Conservation (phyloP, 208 protist species). For the Wallacemonas rigidus region DNA sequence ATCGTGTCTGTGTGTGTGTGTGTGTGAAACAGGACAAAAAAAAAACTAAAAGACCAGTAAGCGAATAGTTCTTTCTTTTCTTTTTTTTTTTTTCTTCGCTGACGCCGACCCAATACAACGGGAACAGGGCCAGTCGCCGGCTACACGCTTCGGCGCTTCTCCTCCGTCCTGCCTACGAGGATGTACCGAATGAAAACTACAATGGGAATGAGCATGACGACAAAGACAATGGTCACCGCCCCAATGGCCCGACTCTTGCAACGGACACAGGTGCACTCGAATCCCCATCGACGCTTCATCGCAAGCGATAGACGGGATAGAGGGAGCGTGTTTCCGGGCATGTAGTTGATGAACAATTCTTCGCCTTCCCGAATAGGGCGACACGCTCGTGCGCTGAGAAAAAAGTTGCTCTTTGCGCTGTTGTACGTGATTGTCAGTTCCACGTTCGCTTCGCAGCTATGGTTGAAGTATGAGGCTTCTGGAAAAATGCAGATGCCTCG, state of each 20-base stretch:
- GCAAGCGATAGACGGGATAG: conserved; percentile 71
- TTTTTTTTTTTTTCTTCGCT: conserved; percentile 9
- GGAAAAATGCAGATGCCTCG: conserved; percentile 82
- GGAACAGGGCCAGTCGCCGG: neutral
- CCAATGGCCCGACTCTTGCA: conserved; percentile 79
- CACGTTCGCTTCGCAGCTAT: conserved; percentile 85
- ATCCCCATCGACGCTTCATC: conserved; percentile 84
- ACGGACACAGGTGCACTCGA: conserved; percentile 80
- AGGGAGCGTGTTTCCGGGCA: conserved; percentile 81
- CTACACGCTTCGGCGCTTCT: conserved; percentile 70
- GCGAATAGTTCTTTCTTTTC: neutral
- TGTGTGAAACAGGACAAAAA: conserved; percentile 13
- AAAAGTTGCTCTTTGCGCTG: conserved; percentile 72
- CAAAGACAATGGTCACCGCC: conserved; percentile 67
- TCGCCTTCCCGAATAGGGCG: conserved; percentile 76
- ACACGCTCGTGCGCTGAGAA: conserved; percentile 69
- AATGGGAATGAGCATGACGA: conserved; percentile 61
- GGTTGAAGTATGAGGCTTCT: conserved; percentile 83
- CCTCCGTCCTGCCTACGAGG: conserved; percentile 59
- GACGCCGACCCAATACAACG: no score
- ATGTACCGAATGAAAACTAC: conserved; percentile 62
- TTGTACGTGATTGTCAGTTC: conserved; percentile 77
- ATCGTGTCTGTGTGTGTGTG: conserved; percentile 2
- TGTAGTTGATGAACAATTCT: conserved; percentile 86
- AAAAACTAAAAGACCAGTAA: conserved; percentile 11